Percentiles rank a stretch among this genome's conserved stretches.
phyloP scores from a whole-genome alignment of 805 yeast genomes.

The Teunomyces cretensis region DNA sequence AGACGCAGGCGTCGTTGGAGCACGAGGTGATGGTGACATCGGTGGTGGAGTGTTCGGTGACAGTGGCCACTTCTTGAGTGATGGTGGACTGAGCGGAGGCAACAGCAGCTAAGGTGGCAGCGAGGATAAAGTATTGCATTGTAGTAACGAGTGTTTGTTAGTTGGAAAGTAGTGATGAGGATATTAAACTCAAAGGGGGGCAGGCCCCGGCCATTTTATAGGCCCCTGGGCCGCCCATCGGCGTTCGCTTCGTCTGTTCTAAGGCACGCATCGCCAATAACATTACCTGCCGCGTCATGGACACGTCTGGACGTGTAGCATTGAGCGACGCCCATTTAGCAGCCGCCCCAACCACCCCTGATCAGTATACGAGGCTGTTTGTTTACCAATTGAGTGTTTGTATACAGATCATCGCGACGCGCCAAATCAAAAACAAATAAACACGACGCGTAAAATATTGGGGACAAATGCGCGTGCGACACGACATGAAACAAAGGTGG shows the following conservation, averaged over 20 bases:
- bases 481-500: background rate
- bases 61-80: constrained; percentile 11
- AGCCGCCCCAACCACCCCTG: background rate
- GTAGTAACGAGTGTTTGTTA: constrained; percentile 9
- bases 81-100: constrained; percentile 15
- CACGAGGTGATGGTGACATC: constrained; percentile 28
- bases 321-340: background rate
- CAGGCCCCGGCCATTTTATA: background rate
- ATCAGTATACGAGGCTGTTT: background rate
- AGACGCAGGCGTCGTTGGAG: constrained; percentile 18
- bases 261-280: background rate
- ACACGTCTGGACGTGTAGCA: background rate
- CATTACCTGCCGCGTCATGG: background rate
- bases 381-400: constrained; percentile 1
- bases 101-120: constrained; percentile 20
- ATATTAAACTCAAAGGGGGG: background rate
- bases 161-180: constrained; percentile 5
- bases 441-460: background rate
- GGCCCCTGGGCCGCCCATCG: background rate
- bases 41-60: constrained; percentile 18
- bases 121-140: constrained; percentile 25
- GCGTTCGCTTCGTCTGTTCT: background rate
- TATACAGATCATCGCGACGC: constrained; percentile 2
- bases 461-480: background rate
- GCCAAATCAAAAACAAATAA: constrained; percentile 3